Base-by-base conservation (phyloP, 148 eudicot genomes). In the Silene conica region DNA sequence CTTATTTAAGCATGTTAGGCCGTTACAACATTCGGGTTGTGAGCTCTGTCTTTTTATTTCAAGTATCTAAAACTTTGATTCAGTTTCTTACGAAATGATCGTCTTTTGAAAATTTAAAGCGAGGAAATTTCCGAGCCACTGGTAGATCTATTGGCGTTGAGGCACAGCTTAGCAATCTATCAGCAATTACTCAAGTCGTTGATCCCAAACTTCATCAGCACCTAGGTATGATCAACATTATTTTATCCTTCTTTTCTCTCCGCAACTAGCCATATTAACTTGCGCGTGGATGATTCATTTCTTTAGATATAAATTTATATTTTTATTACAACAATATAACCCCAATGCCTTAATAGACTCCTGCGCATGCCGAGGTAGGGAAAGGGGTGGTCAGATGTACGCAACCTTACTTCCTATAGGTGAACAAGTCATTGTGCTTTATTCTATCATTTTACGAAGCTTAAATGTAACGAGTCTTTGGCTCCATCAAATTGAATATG, bases 181-280 rank as follows among this genome's bases (percentile, higher is more conserved):
- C 99, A 77, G 76, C 93, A 66, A 79, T 95, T 72, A 92, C 94
- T 66, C 96, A 95, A 87, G 88, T 88, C 78, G 80, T 90, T 79
- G 99, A 95, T 83, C 99, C 99, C 68, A 95, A 95, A 80, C 99
- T 95, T 82, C 99, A 95, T 85, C 91, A 87, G 70, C 99, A 92
- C 83, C 83, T 95, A 77, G 99, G 98, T 93, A 89, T 56, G 52
- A 58, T n/a, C 31, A 64, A 41, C 22, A 23, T 65, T 19, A 18
- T 66, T 38, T 70, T 11, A 70, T 34, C 63, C 54, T 63, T 71
- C 26, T 67, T 19, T n/a, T 45, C 28, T 18, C 18, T 65, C 1
- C 60, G 15, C 56, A 15, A 21, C 38, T 34, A 62, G 14, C 18
- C 4, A 23, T 34, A 20, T 74, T 74, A n/a, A 26, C n/a, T 56